Base-by-base conservation (phyloP, 306 rosid genomes). In the Cercis canadensis region DNA sequence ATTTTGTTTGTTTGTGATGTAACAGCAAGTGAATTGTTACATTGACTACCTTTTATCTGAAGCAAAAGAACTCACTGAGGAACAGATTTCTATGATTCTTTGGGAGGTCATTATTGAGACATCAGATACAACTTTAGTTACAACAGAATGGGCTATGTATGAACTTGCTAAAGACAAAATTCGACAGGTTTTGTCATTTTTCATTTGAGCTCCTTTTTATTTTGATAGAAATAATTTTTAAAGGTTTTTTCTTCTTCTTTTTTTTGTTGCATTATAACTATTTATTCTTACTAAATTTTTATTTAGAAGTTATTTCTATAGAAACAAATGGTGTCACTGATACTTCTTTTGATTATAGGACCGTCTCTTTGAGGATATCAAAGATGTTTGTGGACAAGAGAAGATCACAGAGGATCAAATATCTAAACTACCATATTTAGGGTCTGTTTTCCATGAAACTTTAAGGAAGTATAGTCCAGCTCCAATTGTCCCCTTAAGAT, bases 101-200 rank as follows among this genome's bases (percentile, higher is more conserved):
- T 94, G 97, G 98, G 98, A 94, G 85, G 72, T 85, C 7, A 86
- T 94, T 63, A 75, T 94, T 29, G 98, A 94, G 80, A 72, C 92
- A 49, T 78, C 97, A 0, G 98, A 94, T 72, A 94, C 98, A 37
- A 89, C 94, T 33, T 62, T 88, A 52, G 93, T 88, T 15, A 84
- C 90, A 12, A 44, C 96, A 36, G 98, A 94, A 78, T 94, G 98
- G 97, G 96, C 98, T 21, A 73, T 94, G 70, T 94, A 81, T 81
- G 97, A 94, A 78, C 87, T 94, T 49, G 79, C 97, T 4, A 91
- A 89, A 75, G 69, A 84, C 85, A 84, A 80, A 56, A 70, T 14
- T 1, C 90, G 73, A 21, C 98, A 93, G 98, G 97, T 83, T 71
- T 63, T 64, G 62, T 32, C n/a, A 4, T 33, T 68, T 41, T 59